Evolutionary conservation across 2,329 filamentous ascomycete species (phyloP), one percentile per base, ranked within the genome.

Genomic region (Pleoardoris graminearum): DNA sequence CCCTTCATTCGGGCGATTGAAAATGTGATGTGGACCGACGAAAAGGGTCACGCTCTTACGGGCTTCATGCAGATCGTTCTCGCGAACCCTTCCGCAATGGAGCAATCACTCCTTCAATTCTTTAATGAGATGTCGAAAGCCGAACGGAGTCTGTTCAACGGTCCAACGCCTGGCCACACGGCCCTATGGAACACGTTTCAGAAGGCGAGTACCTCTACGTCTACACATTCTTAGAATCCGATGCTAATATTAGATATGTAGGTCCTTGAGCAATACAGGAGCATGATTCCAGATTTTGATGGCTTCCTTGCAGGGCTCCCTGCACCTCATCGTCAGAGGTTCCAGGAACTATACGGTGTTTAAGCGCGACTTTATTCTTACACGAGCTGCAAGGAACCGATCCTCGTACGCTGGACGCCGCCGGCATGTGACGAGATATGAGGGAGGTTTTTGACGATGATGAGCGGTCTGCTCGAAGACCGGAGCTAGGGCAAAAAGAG

Each of bases 41-140:
- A 99, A 75, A 99, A 99, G 77, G 91, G 89, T 0, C 92, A 92
- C 22, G 93, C 94, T 0, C 90, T 97, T 72, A 86, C 90, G 65
- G 94, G 94, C 0, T 97, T 99, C 76, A 89, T 90, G 49, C 82
- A 88, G 61, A 83, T 96, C 42, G 89, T 97, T 3, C 83, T 89
- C 56, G 85, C 86, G 67, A 97, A 97, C 66, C 94, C 94, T 0
- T 85, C 91, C 68, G 91, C 91, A 1, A 93, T 99, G 85, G 94
- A 97, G 75, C 87, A 87, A 61, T 89, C 86, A 52, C 79, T 99
- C 35, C 80, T 88, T 30, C 84, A 88, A 51, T 95, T 94, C 75
- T 96, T 99, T 72, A 82, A 80, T 46, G 82, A 90, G 51, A 95
- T 97, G 76, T 89, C 93, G 14, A 81, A 83, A 54, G 96, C 81